Percentiles rank a stretch among this genome's conserved stretches.
Evolutionary conservation across 257 asterid genomes (phyloP).

Genomic region (Anisodus tanguticus): DNA sequence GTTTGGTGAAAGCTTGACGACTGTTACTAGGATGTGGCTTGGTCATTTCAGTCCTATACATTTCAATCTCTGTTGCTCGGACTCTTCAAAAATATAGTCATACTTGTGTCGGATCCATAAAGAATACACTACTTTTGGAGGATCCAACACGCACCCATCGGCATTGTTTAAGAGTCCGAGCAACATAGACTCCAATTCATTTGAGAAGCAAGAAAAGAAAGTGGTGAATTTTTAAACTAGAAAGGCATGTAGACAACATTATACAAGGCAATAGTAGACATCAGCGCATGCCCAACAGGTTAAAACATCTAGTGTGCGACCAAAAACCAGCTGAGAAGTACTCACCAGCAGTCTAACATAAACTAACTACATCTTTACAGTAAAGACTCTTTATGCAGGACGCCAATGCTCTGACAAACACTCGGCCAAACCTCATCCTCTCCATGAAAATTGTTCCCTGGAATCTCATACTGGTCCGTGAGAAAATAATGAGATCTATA

Average conservation of each 20-base stretch:
- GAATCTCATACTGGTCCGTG: slow-evolving; percentile 17
- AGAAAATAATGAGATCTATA: slow-evolving; percentile 14
- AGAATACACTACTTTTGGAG: too few species aligned
- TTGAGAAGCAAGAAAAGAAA: not conserved
- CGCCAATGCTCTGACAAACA: slow-evolving; percentile 25
- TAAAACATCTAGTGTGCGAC: slow-evolving; percentile 36
- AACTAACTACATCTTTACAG: slow-evolving; percentile 50
- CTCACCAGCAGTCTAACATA: slow-evolving; percentile 40
- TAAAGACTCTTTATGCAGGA: slow-evolving; percentile 33
- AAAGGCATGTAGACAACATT: slow-evolving; percentile 29
- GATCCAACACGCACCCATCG: too few species aligned
- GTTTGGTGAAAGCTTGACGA: not conserved
- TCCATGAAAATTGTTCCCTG: not conserved
- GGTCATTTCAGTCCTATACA: not conserved
- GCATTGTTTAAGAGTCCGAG: too few species aligned
- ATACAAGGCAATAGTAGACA: slow-evolving; percentile 38
- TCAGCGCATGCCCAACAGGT: slow-evolving; percentile 41
- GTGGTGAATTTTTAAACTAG: slow-evolving; percentile 29
- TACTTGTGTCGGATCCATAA: too few species aligned
- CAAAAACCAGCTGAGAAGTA: slow-evolving; percentile 39
- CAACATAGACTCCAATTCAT: not conserved
- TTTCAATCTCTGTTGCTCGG: too few species aligned
- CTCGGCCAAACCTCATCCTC: slow-evolving; percentile 13
- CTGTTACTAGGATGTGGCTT: too few species aligned
- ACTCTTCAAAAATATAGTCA: too few species aligned